phyloP scores from a whole-genome alignment of 371 early-diverging fungal genomes.

The Zychaea mexicana region DNA sequence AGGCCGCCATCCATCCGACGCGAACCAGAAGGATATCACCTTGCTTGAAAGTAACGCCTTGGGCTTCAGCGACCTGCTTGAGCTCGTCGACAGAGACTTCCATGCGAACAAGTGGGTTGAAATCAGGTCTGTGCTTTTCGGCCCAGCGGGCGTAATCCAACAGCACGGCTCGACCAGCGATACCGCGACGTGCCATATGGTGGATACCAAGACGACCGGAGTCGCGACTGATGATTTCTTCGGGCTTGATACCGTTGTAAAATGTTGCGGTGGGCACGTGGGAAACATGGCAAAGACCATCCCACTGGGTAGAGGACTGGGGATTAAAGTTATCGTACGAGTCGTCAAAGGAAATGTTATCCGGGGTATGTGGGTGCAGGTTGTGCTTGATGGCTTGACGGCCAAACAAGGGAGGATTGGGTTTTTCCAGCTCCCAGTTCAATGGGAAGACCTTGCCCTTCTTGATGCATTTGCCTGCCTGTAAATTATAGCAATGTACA shows the following conservation, averaged over 20 bases:
- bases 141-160: constrained; percentile 49
- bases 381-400: constrained; percentile 26
- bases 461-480: constrained; percentile 21
- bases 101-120: constrained; percentile 28
- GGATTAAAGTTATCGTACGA: constrained; percentile 38
- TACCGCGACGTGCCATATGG: constrained; percentile 44
- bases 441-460: constrained; percentile 36
- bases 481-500: not conserved
- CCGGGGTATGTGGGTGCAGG: constrained; percentile 12
- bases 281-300: constrained; percentile 42
- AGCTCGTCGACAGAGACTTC: constrained; percentile 40
- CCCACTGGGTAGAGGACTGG: constrained; percentile 48
- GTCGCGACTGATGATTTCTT: constrained; percentile 17
- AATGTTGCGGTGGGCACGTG: constrained; percentile 22
- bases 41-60: constrained; percentile 34
- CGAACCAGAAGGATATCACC: constrained; percentile 47
- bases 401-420: constrained; percentile 28
- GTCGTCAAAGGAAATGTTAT: constrained; percentile 35
- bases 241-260: constrained; percentile 31
- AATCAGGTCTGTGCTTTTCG: constrained; percentile 20
- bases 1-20: constrained; percentile 38
- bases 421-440: constrained; percentile 43
- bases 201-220: constrained; percentile 42
- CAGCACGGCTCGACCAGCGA: constrained; percentile 45
- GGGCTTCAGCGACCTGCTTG: constrained; percentile 34